Evolutionary conservation across 140 eudicot genomes (phyloP), one percentile per base, ranked within the genome.

Genomic region (Stevia rebaudiana): DNA sequence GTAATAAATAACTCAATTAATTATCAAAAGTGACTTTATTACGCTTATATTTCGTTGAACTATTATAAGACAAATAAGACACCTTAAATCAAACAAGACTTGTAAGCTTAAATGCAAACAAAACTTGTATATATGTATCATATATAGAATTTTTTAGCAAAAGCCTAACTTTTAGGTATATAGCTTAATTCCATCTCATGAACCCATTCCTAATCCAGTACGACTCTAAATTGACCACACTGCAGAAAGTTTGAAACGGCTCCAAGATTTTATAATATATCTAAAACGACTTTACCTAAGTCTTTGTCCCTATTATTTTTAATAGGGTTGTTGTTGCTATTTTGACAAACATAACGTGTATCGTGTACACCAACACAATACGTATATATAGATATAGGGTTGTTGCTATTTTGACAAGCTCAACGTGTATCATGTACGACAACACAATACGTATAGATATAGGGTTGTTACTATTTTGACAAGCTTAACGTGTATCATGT

Each of bases 201-300:
- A 72, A 33, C 51, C 49, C 33, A 41, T 31, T 53, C 64, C 58
- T 52, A 18, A 22, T 72, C 59, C 59, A 63, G 28, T 52, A 64
- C 78, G 52, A 72, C 66, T 63, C 72, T 65, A 65, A 35, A 31
- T 55, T 48, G 44, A 36, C 76, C 31, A 61, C 23, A 48, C 22
- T 3, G 4, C 22, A 8, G 4, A 33, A 73, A 54, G 73, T 73
- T 73, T 73, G 78, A 73, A 65, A 65, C 67, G 61, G 33, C 73
- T 65, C 73, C 39, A 33, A 35, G 9, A 73, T 71, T 31, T 51
- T 24, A 7, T 56, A 72, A 31, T 17, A 46, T 55, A 44, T 56
- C 47, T 37, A 55, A 13, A 16, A 9, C 65, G 78, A 73, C 78
- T 55, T 73, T 33, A 23, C 49, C 11, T 23, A 25, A 54, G 40